Conservation (phyloP, 345 rosid genomes). For the Cardamine chenopodiifolia region DNA sequence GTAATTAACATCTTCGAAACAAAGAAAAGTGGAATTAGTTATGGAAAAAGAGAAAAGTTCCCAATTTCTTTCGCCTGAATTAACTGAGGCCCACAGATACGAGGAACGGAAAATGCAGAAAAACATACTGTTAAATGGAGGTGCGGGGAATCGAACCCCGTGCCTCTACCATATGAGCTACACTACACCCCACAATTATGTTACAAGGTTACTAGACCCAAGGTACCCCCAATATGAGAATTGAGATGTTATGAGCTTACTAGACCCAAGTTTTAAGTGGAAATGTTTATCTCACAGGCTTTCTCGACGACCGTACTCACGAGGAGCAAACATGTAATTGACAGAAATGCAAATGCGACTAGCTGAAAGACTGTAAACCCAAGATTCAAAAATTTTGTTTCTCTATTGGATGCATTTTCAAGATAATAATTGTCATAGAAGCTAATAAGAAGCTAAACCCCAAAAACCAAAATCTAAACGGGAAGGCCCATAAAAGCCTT, state of each 20-base stretch:
- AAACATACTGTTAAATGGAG: neutral
- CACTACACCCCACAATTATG: too few species aligned
- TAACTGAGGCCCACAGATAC: slow-evolving; percentile 11
- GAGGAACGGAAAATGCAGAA: neutral
- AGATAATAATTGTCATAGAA: slow-evolving; percentile 16
- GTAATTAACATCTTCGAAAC: slow-evolving; percentile 15
- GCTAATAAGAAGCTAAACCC: too few species aligned
- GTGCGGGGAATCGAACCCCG: slow-evolving; percentile 41
- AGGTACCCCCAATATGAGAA: too few species aligned
- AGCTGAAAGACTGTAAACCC: neutral
- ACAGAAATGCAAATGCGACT: neutral
- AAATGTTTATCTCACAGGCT: neutral
- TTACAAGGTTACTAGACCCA: too few species aligned
- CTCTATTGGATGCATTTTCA: neutral
- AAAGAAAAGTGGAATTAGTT: slow-evolving; percentile 11
- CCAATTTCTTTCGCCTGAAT: slow-evolving; percentile 31
- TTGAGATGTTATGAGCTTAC: too few species aligned
- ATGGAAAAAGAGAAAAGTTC: neutral
- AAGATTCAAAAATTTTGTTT: neutral
- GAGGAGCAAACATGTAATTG: neutral
- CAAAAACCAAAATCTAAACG: neutral
- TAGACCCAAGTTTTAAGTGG: too few species aligned
- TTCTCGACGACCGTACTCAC: too few species aligned
- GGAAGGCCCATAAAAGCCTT: neutral
- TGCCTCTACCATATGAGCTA: slow-evolving; percentile 93